These are phyloP conservation scores for Breviolum minutum DNA, from an alignment of 73 alveolate species.

Conservation along the genomic window DNA sequence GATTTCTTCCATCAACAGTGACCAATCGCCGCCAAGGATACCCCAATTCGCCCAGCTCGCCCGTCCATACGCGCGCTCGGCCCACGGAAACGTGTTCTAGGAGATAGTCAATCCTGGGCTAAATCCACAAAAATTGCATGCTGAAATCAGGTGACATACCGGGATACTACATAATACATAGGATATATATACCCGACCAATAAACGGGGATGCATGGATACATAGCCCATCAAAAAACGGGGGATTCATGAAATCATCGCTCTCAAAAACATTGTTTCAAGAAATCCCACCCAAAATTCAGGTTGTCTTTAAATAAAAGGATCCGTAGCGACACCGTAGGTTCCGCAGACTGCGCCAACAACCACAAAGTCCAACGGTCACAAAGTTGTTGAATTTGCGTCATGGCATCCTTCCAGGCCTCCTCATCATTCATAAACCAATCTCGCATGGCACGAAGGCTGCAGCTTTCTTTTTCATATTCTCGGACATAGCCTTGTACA, in stretches of 20 bases:
- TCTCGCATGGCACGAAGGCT: background rate
- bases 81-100: slow-evolving; percentile 17
- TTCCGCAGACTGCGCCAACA: slow-evolving; percentile 66
- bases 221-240: too few species aligned
- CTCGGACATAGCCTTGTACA: slow-evolving; percentile 49
- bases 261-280: too few species aligned
- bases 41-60: slow-evolving; percentile 83
- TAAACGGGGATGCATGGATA: too few species aligned
- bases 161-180: background rate
- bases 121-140: too few species aligned
- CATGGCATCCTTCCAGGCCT: slow-evolving; percentile 64
- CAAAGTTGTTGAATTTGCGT: slow-evolving; percentile 19
- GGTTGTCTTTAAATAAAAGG: background rate
- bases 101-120: slow-evolving; percentile 43
- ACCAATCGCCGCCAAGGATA: background rate
- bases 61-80: slow-evolving; percentile 64
- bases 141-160: too few species aligned
- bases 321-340: slow-evolving; percentile 66
- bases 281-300: background rate
- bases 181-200: background rate
- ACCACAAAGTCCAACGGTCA: slow-evolving; percentile 42
- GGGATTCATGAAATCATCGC: too few species aligned
- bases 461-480: slow-evolving; percentile 20
- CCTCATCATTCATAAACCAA: slow-evolving; percentile 39
- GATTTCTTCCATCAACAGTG: too few species aligned